Conservation (phyloP, 257 asterid species). For the Echium plantagineum region DNA sequence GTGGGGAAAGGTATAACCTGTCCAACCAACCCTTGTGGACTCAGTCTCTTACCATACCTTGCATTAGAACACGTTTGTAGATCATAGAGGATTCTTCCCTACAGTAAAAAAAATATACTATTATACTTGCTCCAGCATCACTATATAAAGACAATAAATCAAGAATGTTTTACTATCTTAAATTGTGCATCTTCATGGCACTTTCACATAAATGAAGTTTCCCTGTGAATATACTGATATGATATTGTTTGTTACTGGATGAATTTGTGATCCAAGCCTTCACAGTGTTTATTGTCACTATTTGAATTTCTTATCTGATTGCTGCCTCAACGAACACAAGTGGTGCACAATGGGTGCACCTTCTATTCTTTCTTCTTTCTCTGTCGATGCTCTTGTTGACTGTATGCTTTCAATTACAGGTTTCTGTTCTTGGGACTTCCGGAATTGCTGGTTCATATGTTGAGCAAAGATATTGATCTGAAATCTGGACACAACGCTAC, state of each 20-base stretch:
- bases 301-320: neutral
- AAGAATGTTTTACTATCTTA: too few relatives aligned
- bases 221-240: neutral
- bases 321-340: neutral
- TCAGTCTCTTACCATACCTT: slow-evolving; percentile 1
- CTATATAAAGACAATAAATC: neutral
- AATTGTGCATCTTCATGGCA: neutral
- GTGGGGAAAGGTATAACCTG: slow-evolving; percentile 87
- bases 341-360: neutral
- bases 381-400: neutral
- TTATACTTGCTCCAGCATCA: neutral
- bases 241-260: neutral
- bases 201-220: neutral
- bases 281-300: too few relatives aligned
- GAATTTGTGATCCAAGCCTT: neutral
- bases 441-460: slow-evolving; percentile 95
- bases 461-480: slow-evolving; percentile 69
- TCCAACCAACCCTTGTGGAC: slow-evolving; percentile 10
- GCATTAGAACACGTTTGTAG: neutral
- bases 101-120: too few relatives aligned
- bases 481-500: slow-evolving; percentile 5
- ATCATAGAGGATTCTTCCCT: neutral
- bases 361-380: neutral
- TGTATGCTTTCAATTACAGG: slow-evolving; percentile 34
- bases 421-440: slow-evolving; percentile 89